Conservation (phyloP, 2,329 filamentous ascomycete genomes). For the Lecanicillium sp. region DNA sequence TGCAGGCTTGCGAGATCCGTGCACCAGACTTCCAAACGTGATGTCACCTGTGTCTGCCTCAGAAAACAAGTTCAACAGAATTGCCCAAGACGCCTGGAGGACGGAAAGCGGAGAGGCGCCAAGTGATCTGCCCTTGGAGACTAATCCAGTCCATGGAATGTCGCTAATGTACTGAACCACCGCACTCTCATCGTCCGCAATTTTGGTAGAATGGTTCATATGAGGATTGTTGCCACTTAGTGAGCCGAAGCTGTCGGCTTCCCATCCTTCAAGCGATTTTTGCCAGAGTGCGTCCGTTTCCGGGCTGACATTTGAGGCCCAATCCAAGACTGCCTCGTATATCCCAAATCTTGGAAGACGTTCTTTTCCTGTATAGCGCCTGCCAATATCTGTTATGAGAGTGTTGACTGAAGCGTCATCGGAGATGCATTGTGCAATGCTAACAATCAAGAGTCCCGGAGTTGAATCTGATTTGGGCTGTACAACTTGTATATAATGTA, state of each 20-base stretch:
- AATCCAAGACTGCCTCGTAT: slow-evolving; percentile 10
- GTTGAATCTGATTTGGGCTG: slow-evolving; percentile 1
- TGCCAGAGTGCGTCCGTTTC: slow-evolving; percentile 8
- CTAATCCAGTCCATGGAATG: slow-evolving; percentile 9
- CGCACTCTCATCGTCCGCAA: too few relatives aligned
- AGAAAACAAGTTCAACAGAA: slow-evolving; percentile 22
- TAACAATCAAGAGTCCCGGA: slow-evolving; percentile 16
- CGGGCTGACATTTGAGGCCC: slow-evolving; percentile 8
- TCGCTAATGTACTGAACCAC: slow-evolving; percentile 10
- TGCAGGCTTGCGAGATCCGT: slow-evolving; percentile 17
- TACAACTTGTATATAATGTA: too few relatives aligned
- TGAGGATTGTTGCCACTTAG: slow-evolving; percentile 14
- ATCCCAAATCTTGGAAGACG: slow-evolving; percentile 10
- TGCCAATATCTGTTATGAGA: slow-evolving; percentile 21
- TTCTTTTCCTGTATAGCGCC: slow-evolving; percentile 10
- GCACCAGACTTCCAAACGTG: slow-evolving; percentile 24
- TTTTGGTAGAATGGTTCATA: too few relatives aligned
- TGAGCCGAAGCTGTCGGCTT: slow-evolving; percentile 13
- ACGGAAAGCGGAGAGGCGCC: slow-evolving; percentile 23
- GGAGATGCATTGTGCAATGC: slow-evolving; percentile 28
- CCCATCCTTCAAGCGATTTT: slow-evolving; percentile 11
- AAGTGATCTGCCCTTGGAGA: slow-evolving; percentile 14
- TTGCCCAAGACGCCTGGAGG: slow-evolving; percentile 26
- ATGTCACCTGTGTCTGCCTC: slow-evolving; percentile 24
- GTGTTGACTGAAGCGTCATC: slow-evolving; percentile 26